Percentiles rank a stretch among this genome's conserved stretches.
Evolutionary conservation across 169 alveolate genomes (phyloP).

Genomic region (Eimeria praecox): DNA sequence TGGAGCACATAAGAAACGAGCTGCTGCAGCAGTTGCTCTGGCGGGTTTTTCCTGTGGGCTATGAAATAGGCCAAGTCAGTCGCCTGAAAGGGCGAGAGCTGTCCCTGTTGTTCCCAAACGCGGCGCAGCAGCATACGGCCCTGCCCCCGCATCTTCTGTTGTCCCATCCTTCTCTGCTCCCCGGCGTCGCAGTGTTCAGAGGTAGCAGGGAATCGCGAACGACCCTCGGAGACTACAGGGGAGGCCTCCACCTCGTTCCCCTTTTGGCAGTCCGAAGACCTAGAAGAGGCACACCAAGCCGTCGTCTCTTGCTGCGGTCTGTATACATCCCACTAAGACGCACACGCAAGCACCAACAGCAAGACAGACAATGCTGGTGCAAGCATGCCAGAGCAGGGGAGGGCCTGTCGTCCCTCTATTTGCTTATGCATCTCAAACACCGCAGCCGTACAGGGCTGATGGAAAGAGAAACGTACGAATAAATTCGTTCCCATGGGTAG

Average conservation of each 20-base stretch:
- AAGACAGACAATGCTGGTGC: not conserved
- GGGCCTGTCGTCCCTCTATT: not conserved
- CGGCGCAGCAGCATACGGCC: constrained; percentile 40
- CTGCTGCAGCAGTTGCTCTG: constrained; percentile 67
- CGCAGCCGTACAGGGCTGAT: not conserved
- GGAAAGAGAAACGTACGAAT: too few relatives aligned
- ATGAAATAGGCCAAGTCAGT: constrained; percentile 52
- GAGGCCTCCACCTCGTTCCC: not conserved
- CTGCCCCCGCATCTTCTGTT: not conserved
- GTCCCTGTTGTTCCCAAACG: constrained; percentile 64
- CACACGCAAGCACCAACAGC: not conserved
- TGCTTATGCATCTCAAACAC: not conserved
- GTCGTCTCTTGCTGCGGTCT: not conserved
- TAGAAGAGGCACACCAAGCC: not conserved
- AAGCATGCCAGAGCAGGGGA: not conserved
- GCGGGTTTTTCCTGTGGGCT: constrained; percentile 41
- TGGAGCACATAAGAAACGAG: constrained; percentile 8
- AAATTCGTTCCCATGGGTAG: not conserved
- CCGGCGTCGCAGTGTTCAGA: not conserved
- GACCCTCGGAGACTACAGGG: not conserved
- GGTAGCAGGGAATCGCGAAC: not conserved
- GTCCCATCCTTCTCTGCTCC: not conserved
- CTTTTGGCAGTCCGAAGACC: not conserved
- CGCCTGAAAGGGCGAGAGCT: constrained; percentile 1
- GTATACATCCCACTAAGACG: constrained; percentile 44